Base-by-base conservation (phyloP, 1,139 yeast species). In the Spathaspora jeffriesii region DNA sequence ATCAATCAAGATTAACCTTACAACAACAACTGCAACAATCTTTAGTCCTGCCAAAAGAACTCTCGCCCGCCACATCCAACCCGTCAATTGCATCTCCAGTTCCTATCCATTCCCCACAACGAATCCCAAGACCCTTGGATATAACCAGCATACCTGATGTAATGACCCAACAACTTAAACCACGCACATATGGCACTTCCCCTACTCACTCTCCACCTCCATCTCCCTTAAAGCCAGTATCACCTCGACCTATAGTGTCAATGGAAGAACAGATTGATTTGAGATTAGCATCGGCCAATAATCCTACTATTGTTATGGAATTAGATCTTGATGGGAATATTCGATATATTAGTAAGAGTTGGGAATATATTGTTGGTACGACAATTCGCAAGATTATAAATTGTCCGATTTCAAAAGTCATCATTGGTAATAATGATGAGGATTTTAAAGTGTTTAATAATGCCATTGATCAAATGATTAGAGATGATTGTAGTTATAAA, bases 221-320 rank as follows among this genome's bases (percentile, higher is more conserved):
- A 10, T 25, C 28, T 2, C 14, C 31, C 2, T 22, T n/a, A 6
- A 4, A 13, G 5, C 40, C 40, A 18, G 17, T 18, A n/a, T 37
- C 40, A 4, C 40, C 40, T n/a, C 20, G 30, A 38, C 31, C 44
- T 25, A 43, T 30, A 7, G 39, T 25, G 11, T 27, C 45, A 2
- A 58, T 70, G n/a, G 76, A 71, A 45, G 80, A 73, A 43, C 76
- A 72, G 53, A 62, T 73, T n/a, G 82, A 78, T 51, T 61, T 78
- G 30, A 62, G 74, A 17, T 55, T 73, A 25, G 92, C 92, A 1
- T 81, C 88, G 17, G 78, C 84, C 11, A 78, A 80, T 52, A 86
- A 85, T 55, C 90, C 90, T 5, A 85, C 91, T n/a, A 81, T 85
- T n/a, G 85, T 93, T 1, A 69, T 93, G 70, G 99, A 93, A 64